Conservation (phyloP, 2,329 filamentous ascomycete genomes). For the Colletotrichum echinochloae region DNA sequence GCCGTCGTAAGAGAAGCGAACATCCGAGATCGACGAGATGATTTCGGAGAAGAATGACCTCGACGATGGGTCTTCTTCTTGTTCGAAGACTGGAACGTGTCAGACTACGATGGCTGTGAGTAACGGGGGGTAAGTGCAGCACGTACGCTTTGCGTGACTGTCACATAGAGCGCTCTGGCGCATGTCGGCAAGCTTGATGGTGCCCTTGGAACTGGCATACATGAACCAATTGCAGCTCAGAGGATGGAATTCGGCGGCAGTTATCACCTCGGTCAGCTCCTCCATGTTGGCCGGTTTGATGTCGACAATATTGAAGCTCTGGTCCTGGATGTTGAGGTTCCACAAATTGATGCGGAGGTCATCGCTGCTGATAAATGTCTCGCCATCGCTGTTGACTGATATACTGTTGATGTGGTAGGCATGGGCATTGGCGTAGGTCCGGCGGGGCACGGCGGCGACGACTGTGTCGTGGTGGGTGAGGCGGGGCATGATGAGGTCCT, state of each 20-base stretch:
- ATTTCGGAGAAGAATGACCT: conserved; percentile 99
- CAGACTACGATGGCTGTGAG: neutral
- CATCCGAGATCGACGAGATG: conserved; percentile 98
- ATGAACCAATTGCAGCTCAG: conserved; percentile 99
- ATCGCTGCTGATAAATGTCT: conserved; percentile 99
- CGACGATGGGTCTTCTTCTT: conserved; percentile 97
- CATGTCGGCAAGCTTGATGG: conserved; percentile 99
- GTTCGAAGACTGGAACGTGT: conserved; percentile 83
- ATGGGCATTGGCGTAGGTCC: conserved; percentile 97
- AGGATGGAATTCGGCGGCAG: conserved; percentile 96
- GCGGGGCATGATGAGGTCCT: conserved; percentile 91
- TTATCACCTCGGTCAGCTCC: conserved; percentile 98
- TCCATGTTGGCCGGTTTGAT: conserved; percentile 99
- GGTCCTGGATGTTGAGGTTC: conserved; percentile 99
- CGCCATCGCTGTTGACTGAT: conserved; percentile 99
- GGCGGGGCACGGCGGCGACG: conserved; percentile 92
- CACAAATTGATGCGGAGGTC: conserved; percentile 97
- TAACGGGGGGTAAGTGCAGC: neutral
- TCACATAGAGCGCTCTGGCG: conserved; percentile 96
- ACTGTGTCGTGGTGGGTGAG: conserved; percentile 99
- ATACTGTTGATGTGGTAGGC: conserved; percentile 99
- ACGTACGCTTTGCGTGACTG: conserved; percentile 91
- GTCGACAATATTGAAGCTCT: conserved; percentile 99
- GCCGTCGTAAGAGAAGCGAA: conserved; percentile 96
- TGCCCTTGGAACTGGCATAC: conserved; percentile 99